Evolutionary conservation across 306 rosid species (phyloP), one percentile per base, ranked within the genome.

Genomic region (Vigna mungo): DNA sequence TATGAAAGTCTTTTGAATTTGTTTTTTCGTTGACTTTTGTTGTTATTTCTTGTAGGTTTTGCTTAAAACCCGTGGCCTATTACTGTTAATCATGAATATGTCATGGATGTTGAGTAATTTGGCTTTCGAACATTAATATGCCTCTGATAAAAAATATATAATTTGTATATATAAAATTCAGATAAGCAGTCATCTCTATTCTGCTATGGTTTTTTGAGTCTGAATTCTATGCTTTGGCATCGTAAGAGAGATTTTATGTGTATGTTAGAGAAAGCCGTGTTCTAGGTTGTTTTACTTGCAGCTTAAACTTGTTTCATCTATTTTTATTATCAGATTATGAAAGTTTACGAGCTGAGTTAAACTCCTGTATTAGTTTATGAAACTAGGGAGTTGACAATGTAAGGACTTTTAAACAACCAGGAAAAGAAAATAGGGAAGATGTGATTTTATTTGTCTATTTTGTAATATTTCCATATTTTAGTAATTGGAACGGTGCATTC

Each of bases 401-500:
- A 44, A 64, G 48, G 25, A 48, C 39, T 47, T 56, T 72, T 65
- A 25, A 23, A 52, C 59, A 20, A 70, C 32, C 51, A 34, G 34
- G 18, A 76, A 44, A 76, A 17, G 53, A 39, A 15, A 17, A 41
- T 11, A 51, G 43, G 41, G 30, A 68, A 17, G 60, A 41, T 12
- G 16, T 44, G 37, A 63, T 21, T 72, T 63, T 65, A 9, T 72
- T 49, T 27, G 17, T 13, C 3, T 58, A 21, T 36, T 41, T 16
- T 80, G 17, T 75, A 68, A 48, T 74, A 68, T 37, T 68, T 75
- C 74, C 51, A 53, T 68, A 44, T 51, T 37, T 49, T 58, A 47
- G 66, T 36, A 18, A 36, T 47, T 67, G 78, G 55, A 16, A 15
- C 47, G 23, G 62, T 52, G 41, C 63, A 13, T 63, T 52, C 44